phyloP scores from a whole-genome alignment of 2,329 filamentous ascomycete genomes.

The Metarhizium guizhouense region DNA sequence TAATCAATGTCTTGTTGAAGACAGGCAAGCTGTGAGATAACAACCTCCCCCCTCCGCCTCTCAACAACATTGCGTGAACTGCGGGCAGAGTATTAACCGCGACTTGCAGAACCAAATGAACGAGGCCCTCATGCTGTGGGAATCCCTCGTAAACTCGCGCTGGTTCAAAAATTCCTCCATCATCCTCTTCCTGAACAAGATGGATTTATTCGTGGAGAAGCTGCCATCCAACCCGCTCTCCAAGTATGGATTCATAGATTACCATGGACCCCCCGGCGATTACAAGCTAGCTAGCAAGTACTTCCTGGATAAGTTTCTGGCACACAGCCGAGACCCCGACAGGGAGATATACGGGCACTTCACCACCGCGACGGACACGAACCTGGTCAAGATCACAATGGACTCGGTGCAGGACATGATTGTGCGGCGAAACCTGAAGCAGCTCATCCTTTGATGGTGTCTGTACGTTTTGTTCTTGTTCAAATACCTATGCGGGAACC shows the following conservation, averaged over 20 bases:
- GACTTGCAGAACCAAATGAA: conserved; percentile 74
- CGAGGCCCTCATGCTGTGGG: conserved; percentile 79
- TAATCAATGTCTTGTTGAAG: conserved; percentile 91
- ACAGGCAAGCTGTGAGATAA: conserved; percentile 34
- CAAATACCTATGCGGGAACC: not conserved
- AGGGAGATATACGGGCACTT: conserved; percentile 57
- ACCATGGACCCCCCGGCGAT: conserved; percentile 61
- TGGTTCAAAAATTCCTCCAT: conserved; percentile 78
- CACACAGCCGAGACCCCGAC: conserved; percentile 60
- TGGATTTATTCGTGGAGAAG: conserved; percentile 76
- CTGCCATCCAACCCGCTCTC: conserved; percentile 61
- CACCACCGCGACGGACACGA: conserved; percentile 57
- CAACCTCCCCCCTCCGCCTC: not conserved
- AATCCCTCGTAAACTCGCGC: conserved; percentile 76
- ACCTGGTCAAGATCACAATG: conserved; percentile 80
- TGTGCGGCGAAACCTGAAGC: conserved; percentile 74
- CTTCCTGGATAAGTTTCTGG: conserved; percentile 73
- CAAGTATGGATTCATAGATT: conserved; percentile 69
- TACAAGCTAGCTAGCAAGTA: conserved; percentile 70
- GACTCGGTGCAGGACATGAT: conserved; percentile 81
- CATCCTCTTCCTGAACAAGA: conserved; percentile 82
- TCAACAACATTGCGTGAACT: too few species aligned
- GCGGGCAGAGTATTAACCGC: too few species aligned
- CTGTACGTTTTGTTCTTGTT: too few species aligned
- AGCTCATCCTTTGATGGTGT: conserved; percentile 46